Base-by-base conservation (phyloP, 2,329 filamentous ascomycete genomes). In the Arthrobotrys pseudoclavata region DNA sequence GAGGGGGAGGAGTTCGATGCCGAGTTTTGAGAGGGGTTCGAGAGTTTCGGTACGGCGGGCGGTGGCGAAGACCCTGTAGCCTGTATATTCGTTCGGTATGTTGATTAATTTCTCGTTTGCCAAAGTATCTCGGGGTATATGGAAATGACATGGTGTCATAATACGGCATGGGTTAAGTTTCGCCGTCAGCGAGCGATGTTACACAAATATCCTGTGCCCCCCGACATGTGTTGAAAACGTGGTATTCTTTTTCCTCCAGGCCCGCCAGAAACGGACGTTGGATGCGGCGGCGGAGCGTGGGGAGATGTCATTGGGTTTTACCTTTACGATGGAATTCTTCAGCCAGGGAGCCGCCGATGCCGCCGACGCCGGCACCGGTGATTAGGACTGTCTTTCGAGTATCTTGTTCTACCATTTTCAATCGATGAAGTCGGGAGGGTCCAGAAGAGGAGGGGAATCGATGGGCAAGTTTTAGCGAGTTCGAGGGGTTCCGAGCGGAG, bases 351-450 rank as follows among this genome's bases (percentile, higher is more conserved):
- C 88, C 85, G 45, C 88, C 88, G 72, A 89, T 89, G 31, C 88
- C 88, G 13, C 88, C 88, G 0, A 88, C 87, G 5, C 88, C 86
- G 81, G 88, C 89, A 13, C 86, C 86, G 26, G 86, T 88, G 76
- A 88, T 86, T 31, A 87, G 83, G 13, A 87, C 86, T 4, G 83
- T 84, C 79, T 84, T 87, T n/a, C 80, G 69, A 10, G 57, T 78
- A 77, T 79, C 78, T 26, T 37, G 42, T 24, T 74, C 72, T n/a
- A 29, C 47, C 53, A 52, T 66, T 13, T 29, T 31, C 20, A 6
- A n/a, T 42, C 3, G 55, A 40, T 20, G 34, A 34, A 42, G 31
- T 9, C 31, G 31, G n/a, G n/a, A 34, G 31, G n/a, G 6, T 22
- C 15, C 3, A 4, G 13, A 13, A 26, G 29, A n/a, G 29, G 52